Evolutionary conservation across 208 protist genomes (phyloP).

Genomic region (Angomonas deanei): DNA sequence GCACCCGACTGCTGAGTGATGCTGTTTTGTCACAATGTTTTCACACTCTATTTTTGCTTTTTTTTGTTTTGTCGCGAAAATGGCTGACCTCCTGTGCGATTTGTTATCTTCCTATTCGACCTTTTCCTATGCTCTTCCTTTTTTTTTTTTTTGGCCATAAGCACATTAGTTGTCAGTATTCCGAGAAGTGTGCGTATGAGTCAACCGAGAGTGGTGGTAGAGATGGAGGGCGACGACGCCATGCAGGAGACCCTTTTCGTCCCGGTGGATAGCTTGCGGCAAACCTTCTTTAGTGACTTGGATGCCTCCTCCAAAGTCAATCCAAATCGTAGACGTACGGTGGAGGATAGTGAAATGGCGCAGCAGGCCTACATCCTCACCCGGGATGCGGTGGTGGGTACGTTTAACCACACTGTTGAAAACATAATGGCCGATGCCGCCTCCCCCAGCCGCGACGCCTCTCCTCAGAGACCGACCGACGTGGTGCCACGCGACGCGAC

Average conservation of each 20-base stretch:
- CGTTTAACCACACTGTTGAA: neutral
- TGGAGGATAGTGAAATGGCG: neutral
- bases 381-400: neutral
- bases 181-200: conserved; percentile 2
- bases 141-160: neutral
- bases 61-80: neutral
- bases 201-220: conserved; percentile 13
- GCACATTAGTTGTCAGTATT: neutral
- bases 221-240: conserved; percentile 11
- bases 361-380: conserved; percentile 12
- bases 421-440: neutral
- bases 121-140: too few species aligned
- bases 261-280: conserved; percentile 29
- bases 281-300: conserved; percentile 48
- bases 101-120: too few species aligned
- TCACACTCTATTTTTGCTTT: neutral
- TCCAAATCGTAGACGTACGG: conserved; percentile 20
- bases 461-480: neutral
- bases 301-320: conserved; percentile 50
- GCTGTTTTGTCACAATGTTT: neutral
- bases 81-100: too few species aligned
- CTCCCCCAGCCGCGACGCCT: neutral
- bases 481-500: neutral
- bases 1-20: neutral
- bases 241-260: conserved; percentile 13